Percentiles rank a stretch among this genome's conserved stretches.
These are phyloP conservation scores for Niveomyces coronatus DNA, from an alignment of 2,329 filamentous ascomycete species.

Conservation along the genomic window DNA sequence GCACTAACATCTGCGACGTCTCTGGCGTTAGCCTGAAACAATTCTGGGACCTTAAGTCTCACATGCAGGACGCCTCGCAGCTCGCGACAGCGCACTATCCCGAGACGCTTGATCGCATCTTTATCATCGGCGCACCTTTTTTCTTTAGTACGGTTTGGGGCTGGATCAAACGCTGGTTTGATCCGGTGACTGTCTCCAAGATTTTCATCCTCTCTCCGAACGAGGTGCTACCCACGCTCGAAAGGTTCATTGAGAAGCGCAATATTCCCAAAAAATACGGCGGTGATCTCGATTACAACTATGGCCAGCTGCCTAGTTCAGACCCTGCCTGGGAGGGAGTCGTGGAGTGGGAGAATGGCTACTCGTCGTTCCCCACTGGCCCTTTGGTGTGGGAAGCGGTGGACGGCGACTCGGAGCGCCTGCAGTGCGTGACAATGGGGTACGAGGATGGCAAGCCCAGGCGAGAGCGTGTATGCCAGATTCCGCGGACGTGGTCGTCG, in stretches of 20 bases:
- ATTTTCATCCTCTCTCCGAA: slow-evolving; percentile 75
- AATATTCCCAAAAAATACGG: slow-evolving; percentile 89
- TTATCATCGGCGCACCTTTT: slow-evolving; percentile 75
- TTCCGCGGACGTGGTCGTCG: slow-evolving; percentile 33
- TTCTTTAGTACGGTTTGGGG: slow-evolving; percentile 94
- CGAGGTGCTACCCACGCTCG: slow-evolving; percentile 68
- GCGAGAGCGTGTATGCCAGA: slow-evolving; percentile 38
- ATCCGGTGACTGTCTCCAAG: slow-evolving; percentile 87
- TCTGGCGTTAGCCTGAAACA: slow-evolving; percentile 78
- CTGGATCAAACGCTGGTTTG: slow-evolving; percentile 94
- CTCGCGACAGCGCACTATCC: slow-evolving; percentile 91
- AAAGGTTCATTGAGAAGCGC: slow-evolving; percentile 67
- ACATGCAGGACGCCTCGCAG: slow-evolving; percentile 87
- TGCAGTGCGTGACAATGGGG: slow-evolving; percentile 46
- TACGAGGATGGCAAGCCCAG: slow-evolving; percentile 33
- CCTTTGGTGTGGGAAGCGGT: slow-evolving; percentile 48
- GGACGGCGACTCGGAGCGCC: slow-evolving; percentile 28
- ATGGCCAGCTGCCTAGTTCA: slow-evolving; percentile 63
- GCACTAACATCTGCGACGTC: slow-evolving; percentile 92
- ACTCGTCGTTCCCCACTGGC: slow-evolving; percentile 43
- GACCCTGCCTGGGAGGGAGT: slow-evolving; percentile 49
- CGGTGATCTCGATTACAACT: slow-evolving; percentile 73
- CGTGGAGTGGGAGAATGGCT: slow-evolving; percentile 41
- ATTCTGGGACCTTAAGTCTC: slow-evolving; percentile 88
- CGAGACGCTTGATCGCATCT: slow-evolving; percentile 63